Percentiles rank a stretch among this genome's conserved stretches.
These are phyloP conservation scores for Aspergillus fumigatiaffinis DNA, from an alignment of 2,329 filamentous ascomycete species.

Conservation along the genomic window DNA sequence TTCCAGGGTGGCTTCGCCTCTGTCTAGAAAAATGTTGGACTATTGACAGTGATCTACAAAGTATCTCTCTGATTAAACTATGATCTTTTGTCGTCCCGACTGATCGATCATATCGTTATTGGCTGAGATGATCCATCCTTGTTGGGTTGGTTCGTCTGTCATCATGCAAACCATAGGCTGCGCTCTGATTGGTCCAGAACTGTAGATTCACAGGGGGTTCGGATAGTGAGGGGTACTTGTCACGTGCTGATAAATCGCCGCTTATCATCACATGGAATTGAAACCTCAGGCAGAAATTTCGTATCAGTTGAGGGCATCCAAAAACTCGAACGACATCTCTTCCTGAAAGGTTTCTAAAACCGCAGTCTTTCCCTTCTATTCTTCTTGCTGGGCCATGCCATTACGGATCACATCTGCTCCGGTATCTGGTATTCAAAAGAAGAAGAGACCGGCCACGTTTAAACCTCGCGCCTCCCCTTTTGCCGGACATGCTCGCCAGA, in stretches of 20 bases:
- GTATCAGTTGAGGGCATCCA: background rate
- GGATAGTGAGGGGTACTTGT: background rate
- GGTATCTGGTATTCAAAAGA: conserved; percentile 43
- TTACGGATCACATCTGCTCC: conserved; percentile 46
- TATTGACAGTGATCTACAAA: background rate
- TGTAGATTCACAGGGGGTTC: background rate
- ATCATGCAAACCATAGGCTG: background rate
- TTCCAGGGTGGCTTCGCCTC: background rate
- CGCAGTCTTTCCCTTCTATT: background rate
- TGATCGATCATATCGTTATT: background rate
- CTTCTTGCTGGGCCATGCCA: conserved; percentile 35
- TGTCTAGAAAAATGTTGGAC: background rate
- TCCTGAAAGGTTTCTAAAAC: background rate
- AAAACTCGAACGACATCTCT: background rate
- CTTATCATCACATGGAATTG: background rate
- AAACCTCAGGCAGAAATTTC: background rate
- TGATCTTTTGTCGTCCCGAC: background rate
- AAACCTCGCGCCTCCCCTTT: conserved; percentile 39
- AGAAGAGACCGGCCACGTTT: conserved; percentile 28
- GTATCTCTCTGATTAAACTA: background rate
- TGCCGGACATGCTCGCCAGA: conserved; percentile 37
- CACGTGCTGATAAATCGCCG: background rate
- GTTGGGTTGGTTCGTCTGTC: background rate
- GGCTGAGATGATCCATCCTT: background rate
- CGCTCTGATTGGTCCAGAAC: background rate